Conservation (phyloP, 2,329 filamentous ascomycete genomes). For the Ophiostoma ips region DNA sequence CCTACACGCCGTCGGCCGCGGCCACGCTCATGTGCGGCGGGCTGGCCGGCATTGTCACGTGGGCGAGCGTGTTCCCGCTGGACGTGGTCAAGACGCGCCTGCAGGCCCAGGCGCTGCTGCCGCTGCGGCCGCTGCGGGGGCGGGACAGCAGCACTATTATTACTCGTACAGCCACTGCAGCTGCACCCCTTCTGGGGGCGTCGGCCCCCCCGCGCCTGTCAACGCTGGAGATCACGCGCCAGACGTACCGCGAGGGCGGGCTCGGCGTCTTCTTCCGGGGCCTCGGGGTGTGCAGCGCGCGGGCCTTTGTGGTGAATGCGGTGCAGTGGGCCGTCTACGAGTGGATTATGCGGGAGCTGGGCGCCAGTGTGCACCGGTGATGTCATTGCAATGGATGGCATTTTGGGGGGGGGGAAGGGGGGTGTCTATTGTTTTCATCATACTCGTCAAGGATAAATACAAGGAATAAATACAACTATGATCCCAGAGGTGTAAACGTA, state of each 20-base stretch:
- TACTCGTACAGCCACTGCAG: no score
- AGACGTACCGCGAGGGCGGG: conserved; percentile 53
- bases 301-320: conserved; percentile 87
- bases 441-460: no score
- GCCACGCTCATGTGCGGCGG: conserved; percentile 71
- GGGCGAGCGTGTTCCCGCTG: conserved; percentile 80
- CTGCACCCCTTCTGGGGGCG: neutral
- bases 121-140: no score
- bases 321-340: conserved; percentile 90
- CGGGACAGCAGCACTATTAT: no score
- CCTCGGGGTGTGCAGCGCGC: conserved; percentile 64
- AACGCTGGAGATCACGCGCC: conserved; percentile 48
- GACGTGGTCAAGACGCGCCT: conserved; percentile 87
- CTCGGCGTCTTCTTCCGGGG: conserved; percentile 54
- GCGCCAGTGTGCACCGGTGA: conserved; percentile 10
- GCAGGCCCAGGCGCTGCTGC: conserved; percentile 50
- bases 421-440: no score
- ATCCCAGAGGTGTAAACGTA: no score
- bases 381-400: no score
- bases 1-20: conserved; percentile 15
- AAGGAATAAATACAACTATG: neutral
- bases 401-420: no score
- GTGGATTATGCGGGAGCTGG: conserved; percentile 58
- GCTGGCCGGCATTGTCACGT: conserved; percentile 73
- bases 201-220: conserved; percentile 24